These are phyloP conservation scores for Fraxinus sp. DNA, from an alignment of 305 asterid genomes.

Conservation along the genomic window DNA sequence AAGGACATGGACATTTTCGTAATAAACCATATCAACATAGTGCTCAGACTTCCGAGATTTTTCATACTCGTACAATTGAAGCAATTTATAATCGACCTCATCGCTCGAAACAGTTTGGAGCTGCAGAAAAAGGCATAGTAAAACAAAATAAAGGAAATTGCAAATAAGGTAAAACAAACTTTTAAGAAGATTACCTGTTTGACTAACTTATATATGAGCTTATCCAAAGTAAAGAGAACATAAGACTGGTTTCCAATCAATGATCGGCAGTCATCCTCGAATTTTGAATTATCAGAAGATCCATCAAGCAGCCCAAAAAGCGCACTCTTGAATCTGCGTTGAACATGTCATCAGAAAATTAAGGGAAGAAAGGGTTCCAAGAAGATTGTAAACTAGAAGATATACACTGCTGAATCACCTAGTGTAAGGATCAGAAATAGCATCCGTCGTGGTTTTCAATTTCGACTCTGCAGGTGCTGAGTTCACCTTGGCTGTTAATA, in stretches of 20 bases:
- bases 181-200: constrained; percentile 53
- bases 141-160: constrained; percentile 6
- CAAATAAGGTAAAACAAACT: background rate
- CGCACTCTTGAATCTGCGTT: constrained; percentile 79
- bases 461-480: constrained; percentile 27
- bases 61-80: constrained; percentile 46
- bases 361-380: constrained; percentile 4
- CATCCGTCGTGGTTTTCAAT: constrained; percentile 28
- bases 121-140: constrained; percentile 23
- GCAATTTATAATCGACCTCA: constrained; percentile 43
- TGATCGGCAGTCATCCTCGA: constrained; percentile 94
- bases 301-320: constrained; percentile 93
- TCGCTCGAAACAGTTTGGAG: constrained; percentile 45
- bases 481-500: constrained; percentile 31
- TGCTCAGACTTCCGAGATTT: constrained; percentile 39
- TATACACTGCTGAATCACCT: constrained; percentile 22
- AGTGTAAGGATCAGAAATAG: constrained; percentile 31
- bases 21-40: constrained; percentile 42
- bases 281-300: constrained; percentile 83
- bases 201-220: constrained; percentile 87
- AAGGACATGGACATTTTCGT: constrained; percentile 43
- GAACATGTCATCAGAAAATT: background rate
- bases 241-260: constrained; percentile 93
- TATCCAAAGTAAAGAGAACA: constrained; percentile 93
- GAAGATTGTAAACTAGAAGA: constrained; percentile 3